Conservation (phyloP, 768 basidiomycete species). For the Cyclocybe cylindracea region DNA sequence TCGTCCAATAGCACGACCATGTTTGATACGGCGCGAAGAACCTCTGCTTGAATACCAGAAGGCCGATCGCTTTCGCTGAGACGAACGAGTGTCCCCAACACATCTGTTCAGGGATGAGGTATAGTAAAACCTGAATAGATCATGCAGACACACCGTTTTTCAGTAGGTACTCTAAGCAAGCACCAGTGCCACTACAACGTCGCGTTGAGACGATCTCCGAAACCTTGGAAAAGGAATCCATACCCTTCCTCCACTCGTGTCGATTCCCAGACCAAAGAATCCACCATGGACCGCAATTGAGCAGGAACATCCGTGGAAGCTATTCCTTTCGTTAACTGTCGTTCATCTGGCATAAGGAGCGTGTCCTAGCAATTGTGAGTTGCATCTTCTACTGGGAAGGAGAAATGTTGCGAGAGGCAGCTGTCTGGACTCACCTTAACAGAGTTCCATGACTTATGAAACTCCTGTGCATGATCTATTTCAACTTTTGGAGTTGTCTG, state of each 20-base stretch:
- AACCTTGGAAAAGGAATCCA: constrained; percentile 27
- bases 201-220: constrained; percentile 5
- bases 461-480: constrained; percentile 72
- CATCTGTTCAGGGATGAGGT: constrained; percentile 48
- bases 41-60: constrained; percentile 88
- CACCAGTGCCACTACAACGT: constrained; percentile 73
- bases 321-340: constrained; percentile 83
- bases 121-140: not conserved
- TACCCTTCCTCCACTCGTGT: constrained; percentile 87
- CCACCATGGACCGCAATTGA: constrained; percentile 77
- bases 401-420: not conserved
- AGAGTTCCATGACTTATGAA: constrained; percentile 72
- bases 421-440: constrained; percentile 55
- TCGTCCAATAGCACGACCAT: constrained; percentile 92
- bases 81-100: constrained; percentile 80
- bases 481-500: constrained; percentile 49
- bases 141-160: constrained; percentile 67
- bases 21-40: constrained; percentile 83
- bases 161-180: constrained; percentile 87
- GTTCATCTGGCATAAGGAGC: constrained; percentile 85
- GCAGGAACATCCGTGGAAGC: constrained; percentile 77
- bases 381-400: not conserved
- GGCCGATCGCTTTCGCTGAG: constrained; percentile 86
- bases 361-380: constrained; percentile 56
- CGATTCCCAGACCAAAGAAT: constrained; percentile 84